phyloP scores from a whole-genome alignment of 2,329 filamentous ascomycete species.

The Chrysoporthe puriensis region DNA sequence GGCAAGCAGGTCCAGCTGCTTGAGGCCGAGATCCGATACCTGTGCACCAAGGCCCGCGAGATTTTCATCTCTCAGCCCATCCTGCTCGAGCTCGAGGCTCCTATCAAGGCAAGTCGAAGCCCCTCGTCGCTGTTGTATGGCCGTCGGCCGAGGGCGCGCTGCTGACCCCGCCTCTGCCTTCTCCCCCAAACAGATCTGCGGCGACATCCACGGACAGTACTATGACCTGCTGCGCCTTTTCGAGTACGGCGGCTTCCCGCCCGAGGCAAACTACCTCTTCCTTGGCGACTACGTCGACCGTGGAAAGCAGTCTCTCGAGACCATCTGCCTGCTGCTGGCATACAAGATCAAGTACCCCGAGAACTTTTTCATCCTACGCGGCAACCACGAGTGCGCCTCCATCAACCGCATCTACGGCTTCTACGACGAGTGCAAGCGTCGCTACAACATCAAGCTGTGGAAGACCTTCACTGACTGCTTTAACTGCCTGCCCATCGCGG shows the following conservation, averaged over 20 bases:
- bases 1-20: conserved; percentile 98
- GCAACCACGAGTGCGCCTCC: conserved; percentile 98
- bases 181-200: conserved; percentile 75
- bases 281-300: conserved; percentile 98
- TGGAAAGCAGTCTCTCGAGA: conserved; percentile 98
- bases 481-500: conserved; percentile 97
- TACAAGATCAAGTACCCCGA: conserved; percentile 99
- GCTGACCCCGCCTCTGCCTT: conserved; percentile 21
- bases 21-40: conserved; percentile 92
- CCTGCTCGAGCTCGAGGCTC: conserved; percentile 93
- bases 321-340: conserved; percentile 91
- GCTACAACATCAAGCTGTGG: conserved; percentile 99
- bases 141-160: conserved; percentile 9
- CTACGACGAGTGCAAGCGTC: conserved; percentile 99
- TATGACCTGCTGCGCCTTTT: conserved; percentile 97
- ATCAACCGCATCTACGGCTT: conserved; percentile 99
- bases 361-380: conserved; percentile 98
- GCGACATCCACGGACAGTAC: conserved; percentile 99
- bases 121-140: conserved; percentile 14
- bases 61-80: conserved; percentile 99
- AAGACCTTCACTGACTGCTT: conserved; percentile 99
- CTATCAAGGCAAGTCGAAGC: conserved; percentile 81
- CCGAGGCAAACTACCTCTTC: conserved; percentile 99
- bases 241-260: conserved; percentile 97
- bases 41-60: conserved; percentile 98